Conservation (phyloP, 2,329 filamentous ascomycete species). For the Colletotrichum lini region DNA sequence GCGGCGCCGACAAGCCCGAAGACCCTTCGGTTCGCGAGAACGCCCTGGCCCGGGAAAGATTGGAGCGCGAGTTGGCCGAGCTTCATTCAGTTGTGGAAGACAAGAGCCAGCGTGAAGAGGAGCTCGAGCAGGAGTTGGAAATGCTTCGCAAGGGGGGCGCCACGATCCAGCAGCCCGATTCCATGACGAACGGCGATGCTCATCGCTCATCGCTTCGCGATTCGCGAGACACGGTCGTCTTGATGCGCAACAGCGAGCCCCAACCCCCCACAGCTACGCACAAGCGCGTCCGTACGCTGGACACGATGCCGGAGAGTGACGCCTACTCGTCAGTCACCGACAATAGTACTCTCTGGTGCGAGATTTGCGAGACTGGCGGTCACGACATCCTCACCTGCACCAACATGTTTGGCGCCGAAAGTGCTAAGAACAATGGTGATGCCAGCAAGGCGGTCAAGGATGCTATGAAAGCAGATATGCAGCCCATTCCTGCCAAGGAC, state of each 20-base stretch:
- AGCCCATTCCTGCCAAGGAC: slow-evolving; percentile 57
- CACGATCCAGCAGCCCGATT: slow-evolving; percentile 16
- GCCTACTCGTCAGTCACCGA: slow-evolving; percentile 79
- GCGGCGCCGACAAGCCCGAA: slow-evolving; percentile 54
- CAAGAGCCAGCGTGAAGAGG: slow-evolving; percentile 83
- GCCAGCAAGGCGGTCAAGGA: slow-evolving; percentile 52
- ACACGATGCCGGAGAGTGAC: slow-evolving; percentile 80
- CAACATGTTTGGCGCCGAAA: slow-evolving; percentile 80
- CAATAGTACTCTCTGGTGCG: slow-evolving; percentile 86
- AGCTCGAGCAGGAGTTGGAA: slow-evolving; percentile 87
- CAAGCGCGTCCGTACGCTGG: slow-evolving; percentile 70
- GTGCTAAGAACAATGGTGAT: slow-evolving; percentile 52
- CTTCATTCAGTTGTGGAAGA: slow-evolving; percentile 80
- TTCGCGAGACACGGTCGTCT: slow-evolving; percentile 75
- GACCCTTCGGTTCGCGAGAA: slow-evolving; percentile 52
- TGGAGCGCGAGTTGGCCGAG: slow-evolving; percentile 86
- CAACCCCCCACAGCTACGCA: slow-evolving; percentile 63
- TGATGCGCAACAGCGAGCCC: slow-evolving; percentile 65
- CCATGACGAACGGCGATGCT: slow-evolving; percentile 59
- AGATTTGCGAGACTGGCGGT: slow-evolving; percentile 92
- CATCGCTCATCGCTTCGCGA: slow-evolving; percentile 74
- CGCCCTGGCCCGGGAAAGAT: slow-evolving; percentile 74
- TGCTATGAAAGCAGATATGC: slow-evolving; percentile 55
- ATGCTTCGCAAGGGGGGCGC: slow-evolving; percentile 66
- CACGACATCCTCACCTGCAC: slow-evolving; percentile 96